These are phyloP conservation scores for Leccinum fallax DNA, from an alignment of 1,284 basidiomycete genomes.

Conservation along the genomic window DNA sequence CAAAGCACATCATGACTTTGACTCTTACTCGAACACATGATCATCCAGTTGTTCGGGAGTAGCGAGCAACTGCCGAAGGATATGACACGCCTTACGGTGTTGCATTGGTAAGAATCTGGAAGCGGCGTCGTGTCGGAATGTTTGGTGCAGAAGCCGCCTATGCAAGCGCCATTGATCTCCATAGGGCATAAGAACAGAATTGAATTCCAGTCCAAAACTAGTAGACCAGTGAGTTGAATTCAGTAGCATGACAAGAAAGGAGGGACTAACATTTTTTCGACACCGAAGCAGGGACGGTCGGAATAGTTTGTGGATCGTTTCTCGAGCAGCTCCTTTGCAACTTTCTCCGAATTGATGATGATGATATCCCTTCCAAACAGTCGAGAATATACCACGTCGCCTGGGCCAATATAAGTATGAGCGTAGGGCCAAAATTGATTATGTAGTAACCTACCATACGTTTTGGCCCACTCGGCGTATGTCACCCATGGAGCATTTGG, in stretches of 20 bases:
- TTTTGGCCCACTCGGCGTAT: conserved; percentile 11
- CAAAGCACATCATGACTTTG: background rate
- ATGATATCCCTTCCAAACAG: background rate
- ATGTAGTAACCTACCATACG: conserved; percentile 12
- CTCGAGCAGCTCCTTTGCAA: conserved; percentile 7
- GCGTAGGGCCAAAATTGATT: background rate
- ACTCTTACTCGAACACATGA: conserved; percentile 13
- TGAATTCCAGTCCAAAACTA: background rate
- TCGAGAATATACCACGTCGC: background rate
- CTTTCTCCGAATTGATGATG: background rate
- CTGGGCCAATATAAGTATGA: background rate
- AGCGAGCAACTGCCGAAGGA: background rate
- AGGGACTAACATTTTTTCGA: background rate
- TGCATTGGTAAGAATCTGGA: background rate
- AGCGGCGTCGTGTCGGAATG: background rate
- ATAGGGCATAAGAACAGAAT: background rate
- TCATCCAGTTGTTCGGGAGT: background rate
- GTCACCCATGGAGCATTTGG: conserved; percentile 9
- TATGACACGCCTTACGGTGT: background rate
- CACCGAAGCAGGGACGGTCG: conserved; percentile 2
- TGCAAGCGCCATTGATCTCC: background rate
- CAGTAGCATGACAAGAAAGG: background rate
- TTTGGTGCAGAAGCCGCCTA: background rate
- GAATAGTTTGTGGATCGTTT: conserved; percentile 10
- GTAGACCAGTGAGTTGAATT: background rate